phyloP scores from a whole-genome alignment of 192 early-diverging fungal species.

The Obelidium mucronatum region DNA sequence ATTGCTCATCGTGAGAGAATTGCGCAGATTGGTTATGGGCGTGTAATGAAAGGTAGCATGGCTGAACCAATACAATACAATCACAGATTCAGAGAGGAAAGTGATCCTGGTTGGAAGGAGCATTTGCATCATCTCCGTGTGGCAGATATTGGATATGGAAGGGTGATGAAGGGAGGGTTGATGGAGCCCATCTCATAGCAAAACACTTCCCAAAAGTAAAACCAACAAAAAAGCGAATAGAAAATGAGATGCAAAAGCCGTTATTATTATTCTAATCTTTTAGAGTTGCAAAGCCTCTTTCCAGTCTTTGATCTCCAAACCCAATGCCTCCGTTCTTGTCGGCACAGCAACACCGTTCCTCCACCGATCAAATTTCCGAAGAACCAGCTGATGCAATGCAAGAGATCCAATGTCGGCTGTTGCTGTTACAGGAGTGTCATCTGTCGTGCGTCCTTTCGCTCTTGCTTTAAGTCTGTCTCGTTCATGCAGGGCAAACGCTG shows the following conservation, averaged over 20 bases:
- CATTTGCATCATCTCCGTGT: constrained; percentile 11
- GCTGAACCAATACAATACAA: background rate
- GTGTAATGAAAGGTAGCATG: background rate
- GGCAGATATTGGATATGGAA: constrained; percentile 33
- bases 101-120: background rate
- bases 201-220: no score
- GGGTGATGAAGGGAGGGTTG: background rate
- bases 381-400: background rate
- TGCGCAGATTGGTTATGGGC: constrained; percentile 14
- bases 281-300: no score
- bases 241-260: no score
- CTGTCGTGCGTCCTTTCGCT: no score
- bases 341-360: background rate
- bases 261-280: no score
- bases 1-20: background rate
- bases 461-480: constrained; percentile 12
- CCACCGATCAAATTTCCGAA: constrained; percentile 9
- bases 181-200: background rate
- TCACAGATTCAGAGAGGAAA: background rate
- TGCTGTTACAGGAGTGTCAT: no score
- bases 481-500: constrained; percentile 48
- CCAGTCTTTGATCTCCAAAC: no score
- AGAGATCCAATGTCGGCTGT: no score
- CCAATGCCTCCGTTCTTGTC: background rate
- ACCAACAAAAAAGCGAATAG: no score